Base-by-base conservation (phyloP, 2,329 filamentous ascomycete genomes). In the Alternaria longipes region DNA sequence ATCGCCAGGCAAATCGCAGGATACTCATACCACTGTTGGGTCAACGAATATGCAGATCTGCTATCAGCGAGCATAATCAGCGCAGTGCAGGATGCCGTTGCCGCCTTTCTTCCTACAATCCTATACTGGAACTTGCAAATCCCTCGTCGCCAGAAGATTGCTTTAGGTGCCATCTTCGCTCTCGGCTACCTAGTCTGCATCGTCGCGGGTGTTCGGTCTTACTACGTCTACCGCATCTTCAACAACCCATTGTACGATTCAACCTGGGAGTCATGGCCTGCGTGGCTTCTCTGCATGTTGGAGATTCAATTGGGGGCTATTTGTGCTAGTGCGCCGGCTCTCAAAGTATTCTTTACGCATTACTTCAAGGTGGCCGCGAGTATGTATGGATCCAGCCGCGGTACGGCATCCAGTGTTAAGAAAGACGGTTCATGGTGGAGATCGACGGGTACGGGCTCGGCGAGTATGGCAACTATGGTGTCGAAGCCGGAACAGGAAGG, bases 61-160 rank as follows among this genome's bases (percentile, higher is more conserved):
- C 18, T 65, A 12, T 51, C 65, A 5, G 64, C 62, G 4, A 63
- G 59, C 20, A 52, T 70, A 2, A 53, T 71, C 5, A 61, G 61
- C 8, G 61, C 67, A 0, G 47, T 69, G 2, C 68, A 70, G 44
- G 69, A 72, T 12, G 42, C 67, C 8, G 50, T 70, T 34, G 56
- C 64, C 4, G 60, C 65, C 0, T 30, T 69, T 4, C 54, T 72
- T 5, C 69, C 68, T 4, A 65, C 62, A 12, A 49, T 66, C 4
- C 52, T 72, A 16, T 70, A 66, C 40, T 72, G 67, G 69, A 66
- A 71, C 20, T 20, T 69, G 6, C 59, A 68, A 14, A 66, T 71
- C 11, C 62, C 68, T 1, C 9, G 54, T n/a, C 62, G 62, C 3
- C 60, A 70, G 20, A 71, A 71, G 26, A 20, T 67, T 3, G 62